Conservation (phyloP, 2,329 filamentous ascomycete species). For the Trichoderma aggressivum region DNA sequence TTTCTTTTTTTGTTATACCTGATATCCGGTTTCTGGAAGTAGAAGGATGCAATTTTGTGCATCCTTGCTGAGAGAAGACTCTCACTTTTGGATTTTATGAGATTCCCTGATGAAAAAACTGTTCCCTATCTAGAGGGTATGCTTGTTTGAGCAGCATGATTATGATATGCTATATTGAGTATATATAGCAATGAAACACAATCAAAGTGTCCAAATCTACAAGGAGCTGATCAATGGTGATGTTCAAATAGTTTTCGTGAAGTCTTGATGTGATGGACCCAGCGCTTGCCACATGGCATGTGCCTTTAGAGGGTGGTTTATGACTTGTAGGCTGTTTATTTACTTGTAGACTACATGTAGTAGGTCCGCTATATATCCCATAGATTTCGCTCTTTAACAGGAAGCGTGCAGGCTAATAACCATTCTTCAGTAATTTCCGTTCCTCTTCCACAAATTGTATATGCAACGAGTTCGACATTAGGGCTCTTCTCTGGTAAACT, state of each 20-base stretch:
- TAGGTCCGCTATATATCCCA: neutral
- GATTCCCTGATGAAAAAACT: conserved; percentile 2
- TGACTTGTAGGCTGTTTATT: too few species aligned
- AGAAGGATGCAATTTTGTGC: neutral
- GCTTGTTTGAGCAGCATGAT: neutral
- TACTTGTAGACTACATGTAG: too few species aligned
- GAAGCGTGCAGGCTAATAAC: neutral
- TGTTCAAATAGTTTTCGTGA: neutral
- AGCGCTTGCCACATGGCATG: too few species aligned
- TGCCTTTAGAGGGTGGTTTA: too few species aligned
- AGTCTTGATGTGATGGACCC: neutral
- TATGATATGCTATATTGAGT: neutral
- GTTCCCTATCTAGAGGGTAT: neutral
- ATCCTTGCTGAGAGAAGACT: neutral
- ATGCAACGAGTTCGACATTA: neutral
- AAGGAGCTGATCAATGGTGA: neutral
- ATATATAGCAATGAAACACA: neutral
- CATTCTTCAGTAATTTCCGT: too few species aligned
- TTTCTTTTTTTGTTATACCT: neutral
- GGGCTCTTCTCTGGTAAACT: neutral
- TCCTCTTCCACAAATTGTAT: neutral
- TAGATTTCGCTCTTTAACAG: neutral
- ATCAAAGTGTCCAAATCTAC: neutral
- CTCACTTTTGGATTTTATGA: neutral
- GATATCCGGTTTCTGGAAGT: neutral